These are phyloP conservation scores for Yamagishiella unicocca DNA, from an alignment of 139 green algal genomes.

Conservation along the genomic window DNA sequence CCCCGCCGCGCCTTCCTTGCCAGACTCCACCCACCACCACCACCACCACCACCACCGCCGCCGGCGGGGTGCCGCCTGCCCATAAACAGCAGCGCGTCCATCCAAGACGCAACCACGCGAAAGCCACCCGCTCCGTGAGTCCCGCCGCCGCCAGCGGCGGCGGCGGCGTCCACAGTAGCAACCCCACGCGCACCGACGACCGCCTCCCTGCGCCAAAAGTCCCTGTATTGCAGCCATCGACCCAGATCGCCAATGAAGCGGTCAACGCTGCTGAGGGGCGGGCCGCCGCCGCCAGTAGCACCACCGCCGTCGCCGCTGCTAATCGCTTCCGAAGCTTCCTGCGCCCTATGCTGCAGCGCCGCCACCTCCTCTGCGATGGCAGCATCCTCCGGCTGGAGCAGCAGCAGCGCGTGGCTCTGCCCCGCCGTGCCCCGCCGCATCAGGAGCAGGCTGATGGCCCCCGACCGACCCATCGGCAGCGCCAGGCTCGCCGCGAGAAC, in stretches of 20 bases:
- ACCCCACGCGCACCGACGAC: too few species aligned
- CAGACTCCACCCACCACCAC: neutral
- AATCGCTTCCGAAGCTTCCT: neutral
- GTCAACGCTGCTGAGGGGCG: neutral
- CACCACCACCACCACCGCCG: neutral
- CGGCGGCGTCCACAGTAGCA: neutral
- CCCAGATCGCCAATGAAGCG: constrained; percentile 4
- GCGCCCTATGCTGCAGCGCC: neutral
- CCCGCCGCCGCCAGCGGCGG: neutral
- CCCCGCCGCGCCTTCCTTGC: neutral
- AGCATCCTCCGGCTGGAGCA: constrained; percentile 12
- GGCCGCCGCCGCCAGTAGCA: neutral
- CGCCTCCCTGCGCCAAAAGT: neutral
- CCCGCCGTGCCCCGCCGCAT: neutral
- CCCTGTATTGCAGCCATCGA: constrained; percentile 32
- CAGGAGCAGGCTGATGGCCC: neutral
- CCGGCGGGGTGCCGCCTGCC: neutral
- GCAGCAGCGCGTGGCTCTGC: constrained; percentile 1
- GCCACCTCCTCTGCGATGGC: constrained; percentile 16
- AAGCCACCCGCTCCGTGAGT: neutral
- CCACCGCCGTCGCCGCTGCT: neutral
- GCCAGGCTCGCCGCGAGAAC: neutral
- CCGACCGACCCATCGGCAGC: neutral
- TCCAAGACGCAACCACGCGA: neutral
- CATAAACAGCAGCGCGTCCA: neutral